A percentile compares a stretch with the other conserved stretches of the same genome.
Conservation (phyloP, 2,329 filamentous ascomycete species). For the Zymoseptoria tritici region DNA sequence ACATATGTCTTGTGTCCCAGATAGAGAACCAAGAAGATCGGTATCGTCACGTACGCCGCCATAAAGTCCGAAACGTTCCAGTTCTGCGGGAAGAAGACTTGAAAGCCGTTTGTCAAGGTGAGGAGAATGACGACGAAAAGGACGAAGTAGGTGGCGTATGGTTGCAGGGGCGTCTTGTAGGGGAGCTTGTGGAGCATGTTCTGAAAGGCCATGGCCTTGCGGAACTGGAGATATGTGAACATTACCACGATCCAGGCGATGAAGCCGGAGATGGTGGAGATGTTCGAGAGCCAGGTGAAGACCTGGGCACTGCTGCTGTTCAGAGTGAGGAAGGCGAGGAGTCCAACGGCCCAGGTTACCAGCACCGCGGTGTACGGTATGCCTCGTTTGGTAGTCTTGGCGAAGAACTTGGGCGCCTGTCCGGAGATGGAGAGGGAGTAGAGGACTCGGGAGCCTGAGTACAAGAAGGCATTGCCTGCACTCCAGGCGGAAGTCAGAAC, state of each 20-base stretch:
- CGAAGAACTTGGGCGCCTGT: conserved; percentile 53
- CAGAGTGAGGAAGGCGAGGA: conserved; percentile 33
- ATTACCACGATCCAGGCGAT: conserved; percentile 35
- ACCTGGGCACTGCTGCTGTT: conserved; percentile 30
- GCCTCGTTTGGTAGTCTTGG: conserved; percentile 36
- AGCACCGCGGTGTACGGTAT: conserved; percentile 47
- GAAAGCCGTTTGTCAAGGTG: conserved; percentile 51
- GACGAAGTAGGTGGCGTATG: conserved; percentile 46
- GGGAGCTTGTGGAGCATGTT: conserved; percentile 39
- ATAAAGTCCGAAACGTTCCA: conserved; percentile 45
- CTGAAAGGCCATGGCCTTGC: conserved; percentile 46
- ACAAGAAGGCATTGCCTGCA: conserved; percentile 49
- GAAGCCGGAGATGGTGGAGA: conserved; percentile 33
- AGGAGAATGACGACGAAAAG: conserved; percentile 42
- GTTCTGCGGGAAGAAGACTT: conserved; percentile 43
- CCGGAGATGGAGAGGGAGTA: conserved; percentile 53
- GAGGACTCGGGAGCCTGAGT: conserved; percentile 46
- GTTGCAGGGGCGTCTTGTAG: conserved; percentile 45
- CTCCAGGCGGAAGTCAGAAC: conserved; percentile 59
- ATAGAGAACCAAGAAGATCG: conserved; percentile 42
- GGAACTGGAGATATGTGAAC: conserved; percentile 46
- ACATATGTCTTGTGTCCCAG: conserved; percentile 27
- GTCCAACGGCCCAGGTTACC: conserved; percentile 34
- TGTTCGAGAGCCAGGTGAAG: conserved; percentile 35
- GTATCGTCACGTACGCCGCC: conserved; percentile 48